Evolutionary conservation across 345 rosid genomes (phyloP).

Genomic region (Eucalyptus erythrocorys): DNA sequence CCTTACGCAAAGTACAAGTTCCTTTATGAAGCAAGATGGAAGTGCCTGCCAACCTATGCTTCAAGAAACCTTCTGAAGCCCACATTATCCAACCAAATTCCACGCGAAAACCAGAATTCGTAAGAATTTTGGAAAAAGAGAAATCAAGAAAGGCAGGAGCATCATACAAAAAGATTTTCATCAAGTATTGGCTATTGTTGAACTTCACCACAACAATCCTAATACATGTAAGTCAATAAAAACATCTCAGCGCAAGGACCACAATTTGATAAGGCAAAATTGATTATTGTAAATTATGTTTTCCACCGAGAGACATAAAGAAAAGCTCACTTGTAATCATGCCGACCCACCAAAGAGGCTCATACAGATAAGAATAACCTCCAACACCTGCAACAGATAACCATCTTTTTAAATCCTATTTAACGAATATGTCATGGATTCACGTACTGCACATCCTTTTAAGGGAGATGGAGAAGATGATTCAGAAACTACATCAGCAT

Average conservation of each 20-base stretch:
- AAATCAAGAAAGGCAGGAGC: background rate
- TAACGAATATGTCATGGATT: background rate
- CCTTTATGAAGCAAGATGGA: background rate
- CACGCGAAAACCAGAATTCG: background rate
- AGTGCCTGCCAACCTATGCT: background rate
- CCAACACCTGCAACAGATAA: constrained; percentile 51
- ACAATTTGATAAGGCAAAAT: background rate
- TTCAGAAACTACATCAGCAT: background rate
- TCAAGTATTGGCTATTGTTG: background rate
- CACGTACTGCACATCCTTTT: background rate
- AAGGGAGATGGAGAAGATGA: background rate
- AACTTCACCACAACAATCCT: background rate
- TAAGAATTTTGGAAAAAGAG: background rate
- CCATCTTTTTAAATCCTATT: background rate
- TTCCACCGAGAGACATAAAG: background rate
- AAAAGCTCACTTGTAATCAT: constrained; percentile 88
- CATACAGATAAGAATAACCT: constrained; percentile 86
- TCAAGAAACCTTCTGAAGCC: background rate
- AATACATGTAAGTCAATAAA: background rate
- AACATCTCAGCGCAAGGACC: background rate
- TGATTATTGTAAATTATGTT: background rate
- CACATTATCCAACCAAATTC: background rate
- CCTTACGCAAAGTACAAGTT: background rate
- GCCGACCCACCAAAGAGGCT: constrained; percentile 99
- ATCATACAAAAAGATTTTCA: background rate